A percentile compares a stretch with the other conserved stretches of the same genome.
phyloP scores from a whole-genome alignment of 306 rosid species.

The Cicer arietinum region DNA sequence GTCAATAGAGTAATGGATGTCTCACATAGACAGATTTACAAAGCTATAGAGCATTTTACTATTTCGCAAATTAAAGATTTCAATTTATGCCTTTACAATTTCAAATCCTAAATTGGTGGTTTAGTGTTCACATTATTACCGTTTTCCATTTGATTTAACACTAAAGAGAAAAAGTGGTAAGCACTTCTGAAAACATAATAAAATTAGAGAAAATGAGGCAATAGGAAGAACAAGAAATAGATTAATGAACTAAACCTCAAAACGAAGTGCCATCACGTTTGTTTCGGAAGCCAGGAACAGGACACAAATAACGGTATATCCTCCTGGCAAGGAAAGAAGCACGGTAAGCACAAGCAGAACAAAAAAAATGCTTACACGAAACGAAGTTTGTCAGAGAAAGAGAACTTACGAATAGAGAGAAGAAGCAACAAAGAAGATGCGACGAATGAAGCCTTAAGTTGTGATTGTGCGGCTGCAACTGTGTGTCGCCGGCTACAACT shows the following conservation, averaged over 20 bases:
- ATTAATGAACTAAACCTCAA: slow-evolving; percentile 64
- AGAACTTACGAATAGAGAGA: slow-evolving; percentile 27
- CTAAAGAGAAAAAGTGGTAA: neutral
- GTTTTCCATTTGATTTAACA: neutral
- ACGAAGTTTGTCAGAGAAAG: neutral
- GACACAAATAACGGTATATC: neutral
- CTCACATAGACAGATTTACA: too few species aligned
- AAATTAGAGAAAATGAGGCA: neutral
- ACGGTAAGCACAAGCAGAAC: neutral
- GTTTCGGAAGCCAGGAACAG: slow-evolving; percentile 13
- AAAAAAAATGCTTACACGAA: neutral
- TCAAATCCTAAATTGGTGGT: too few species aligned
- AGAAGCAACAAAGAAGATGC: neutral
- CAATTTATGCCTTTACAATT: too few species aligned
- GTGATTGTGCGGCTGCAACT: too few species aligned
- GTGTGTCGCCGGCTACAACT: too few species aligned
- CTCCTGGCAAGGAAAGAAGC: slow-evolving; percentile 12
- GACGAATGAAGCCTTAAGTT: neutral
- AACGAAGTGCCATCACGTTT: slow-evolving; percentile 75
- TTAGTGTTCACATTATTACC: neutral
- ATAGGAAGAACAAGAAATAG: neutral
- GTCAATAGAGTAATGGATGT: too few species aligned
- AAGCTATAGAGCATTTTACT: too few species aligned
- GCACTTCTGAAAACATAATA: neutral
- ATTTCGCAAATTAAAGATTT: too few species aligned